Percentiles rank a stretch among this genome's conserved stretches.
These are phyloP conservation scores for Suillus subaureus DNA, from an alignment of 768 basidiomycete species.

Conservation along the genomic window DNA sequence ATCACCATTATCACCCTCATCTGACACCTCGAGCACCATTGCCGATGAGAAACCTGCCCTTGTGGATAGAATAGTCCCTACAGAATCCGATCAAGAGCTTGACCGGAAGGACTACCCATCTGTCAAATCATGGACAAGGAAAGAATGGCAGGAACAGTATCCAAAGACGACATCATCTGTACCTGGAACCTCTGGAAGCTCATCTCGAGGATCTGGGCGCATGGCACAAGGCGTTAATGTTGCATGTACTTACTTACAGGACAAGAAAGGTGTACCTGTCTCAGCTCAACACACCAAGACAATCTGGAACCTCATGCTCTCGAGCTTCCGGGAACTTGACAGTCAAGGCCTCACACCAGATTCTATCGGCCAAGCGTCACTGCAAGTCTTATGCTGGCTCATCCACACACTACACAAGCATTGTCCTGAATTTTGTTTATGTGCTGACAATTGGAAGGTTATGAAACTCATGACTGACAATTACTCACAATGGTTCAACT, in stretches of 20 bases:
- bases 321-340: background rate
- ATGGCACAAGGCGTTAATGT: background rate
- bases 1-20: background rate
- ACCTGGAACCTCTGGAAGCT: background rate
- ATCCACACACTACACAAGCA: background rate
- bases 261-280: background rate
- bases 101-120: background rate
- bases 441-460: background rate
- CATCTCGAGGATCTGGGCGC: background rate
- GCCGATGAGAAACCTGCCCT: background rate
- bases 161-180: background rate
- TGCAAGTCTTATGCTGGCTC: background rate
- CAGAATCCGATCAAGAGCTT: background rate
- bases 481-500: background rate
- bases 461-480: background rate
- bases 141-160: background rate
- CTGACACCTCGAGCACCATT: background rate
- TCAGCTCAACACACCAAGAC: background rate
- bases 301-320: background rate
- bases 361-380: background rate
- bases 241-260: background rate
- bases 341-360: background rate
- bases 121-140: background rate
- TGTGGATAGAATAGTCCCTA: background rate
- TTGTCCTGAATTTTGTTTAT: background rate